Conservation (phyloP, 371 early-diverging fungal genomes). For the Haplosporangium sp. region DNA sequence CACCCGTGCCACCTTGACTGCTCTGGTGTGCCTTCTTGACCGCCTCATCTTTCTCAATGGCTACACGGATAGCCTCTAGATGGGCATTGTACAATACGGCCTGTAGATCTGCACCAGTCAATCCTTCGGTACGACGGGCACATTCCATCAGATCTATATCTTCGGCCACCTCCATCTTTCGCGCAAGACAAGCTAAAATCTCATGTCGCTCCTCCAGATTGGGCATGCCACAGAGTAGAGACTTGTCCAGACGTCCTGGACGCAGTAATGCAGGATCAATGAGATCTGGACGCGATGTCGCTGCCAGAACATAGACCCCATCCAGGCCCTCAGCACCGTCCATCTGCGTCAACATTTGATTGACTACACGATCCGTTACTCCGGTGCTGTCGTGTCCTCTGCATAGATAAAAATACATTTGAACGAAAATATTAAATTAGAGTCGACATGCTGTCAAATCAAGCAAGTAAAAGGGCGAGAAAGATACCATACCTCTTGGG, state of each 20-base stretch:
- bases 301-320: constrained; percentile 94
- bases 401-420: constrained; percentile 1
- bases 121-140: constrained; percentile 79
- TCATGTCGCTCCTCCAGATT: constrained; percentile 74
- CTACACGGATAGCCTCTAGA: constrained; percentile 87
- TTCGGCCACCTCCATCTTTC: constrained; percentile 71
- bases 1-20: constrained; percentile 10
- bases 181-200: constrained; percentile 73
- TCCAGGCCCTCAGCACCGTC: constrained; percentile 95
- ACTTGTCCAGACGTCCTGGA: constrained; percentile 99
- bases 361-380: constrained; percentile 95
- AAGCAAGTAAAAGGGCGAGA: no score
- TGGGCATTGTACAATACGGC: constrained; percentile 93
- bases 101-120: constrained; percentile 95
- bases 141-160: constrained; percentile 67
- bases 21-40: constrained; percentile 55
- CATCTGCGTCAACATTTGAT: constrained; percentile 96
- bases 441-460: no score
- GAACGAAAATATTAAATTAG: background rate
- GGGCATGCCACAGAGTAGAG: constrained; percentile 90
- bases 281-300: constrained; percentile 98
- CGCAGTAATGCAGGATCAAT: constrained; percentile 97
- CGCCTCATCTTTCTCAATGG: constrained; percentile 63
- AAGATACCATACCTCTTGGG: no score
- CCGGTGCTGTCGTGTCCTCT: constrained; percentile 94